Conservation (phyloP, 352 stramenopile species). For the Saprolegnia diclina region DNA sequence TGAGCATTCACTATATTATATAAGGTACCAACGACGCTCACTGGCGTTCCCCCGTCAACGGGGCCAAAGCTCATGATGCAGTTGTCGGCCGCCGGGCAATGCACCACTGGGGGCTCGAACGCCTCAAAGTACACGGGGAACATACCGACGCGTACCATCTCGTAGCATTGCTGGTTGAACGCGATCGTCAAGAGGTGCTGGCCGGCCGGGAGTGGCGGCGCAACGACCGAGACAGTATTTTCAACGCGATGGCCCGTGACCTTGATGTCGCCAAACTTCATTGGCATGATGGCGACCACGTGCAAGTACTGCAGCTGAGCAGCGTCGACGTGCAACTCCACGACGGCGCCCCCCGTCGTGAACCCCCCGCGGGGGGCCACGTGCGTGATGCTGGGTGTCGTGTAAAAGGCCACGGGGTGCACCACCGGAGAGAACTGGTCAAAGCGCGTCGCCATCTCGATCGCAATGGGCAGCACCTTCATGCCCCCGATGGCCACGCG, state of each 20-base stretch:
- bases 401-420: slow-evolving; percentile 11
- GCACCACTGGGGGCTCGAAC: slow-evolving; percentile 4
- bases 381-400: not conserved
- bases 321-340: not conserved
- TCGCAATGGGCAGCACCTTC: slow-evolving; percentile 17
- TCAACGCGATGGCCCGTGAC: slow-evolving; percentile 1
- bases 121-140: slow-evolving; percentile 26
- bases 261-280: slow-evolving; percentile 8
- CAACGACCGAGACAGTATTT: not conserved
- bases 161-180: slow-evolving; percentile 23
- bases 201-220: slow-evolving; percentile 2
- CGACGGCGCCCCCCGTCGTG: slow-evolving; percentile 18
- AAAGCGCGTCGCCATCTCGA: slow-evolving; percentile 15
- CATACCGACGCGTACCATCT: slow-evolving; percentile 3
- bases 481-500: slow-evolving; percentile 16
- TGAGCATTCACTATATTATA: too few relatives aligned
- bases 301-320: slow-evolving; percentile 22
- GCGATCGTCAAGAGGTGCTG: slow-evolving; percentile 12
- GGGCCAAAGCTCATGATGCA: slow-evolving; percentile 9
- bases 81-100: not conserved
- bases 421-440: slow-evolving; percentile 8
- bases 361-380: slow-evolving; percentile 7
- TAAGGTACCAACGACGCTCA: slow-evolving; percentile 2
- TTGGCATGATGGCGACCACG: slow-evolving; percentile 6
- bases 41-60: slow-evolving; percentile 7